Base-by-base conservation (phyloP, 73 alveolate genomes). In the Paramecium primaurelia region DNA sequence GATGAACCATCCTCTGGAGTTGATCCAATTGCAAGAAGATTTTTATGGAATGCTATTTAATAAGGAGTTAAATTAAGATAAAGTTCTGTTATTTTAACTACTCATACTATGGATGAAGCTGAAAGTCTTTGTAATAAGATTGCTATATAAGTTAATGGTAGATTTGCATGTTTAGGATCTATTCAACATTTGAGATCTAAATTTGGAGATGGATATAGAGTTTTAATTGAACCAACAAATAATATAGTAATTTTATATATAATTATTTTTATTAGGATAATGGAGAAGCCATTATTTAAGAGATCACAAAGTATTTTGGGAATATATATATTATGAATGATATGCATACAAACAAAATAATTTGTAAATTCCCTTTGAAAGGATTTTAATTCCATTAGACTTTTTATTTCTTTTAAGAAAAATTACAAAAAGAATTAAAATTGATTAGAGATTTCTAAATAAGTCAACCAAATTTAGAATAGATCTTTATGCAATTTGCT, bases 11-110 rank as follows among this genome's bases (percentile, higher is more conserved):
- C 98, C 3, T 87, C 98, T 6, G 98, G 98, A 37, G 95, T 95
- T 16, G 98, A 95, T 44, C 98, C 98, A 8, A 86, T 94, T 22
- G 96, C 99, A 11, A 96, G 99, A 92, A 71, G 99, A 90, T 97
- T 96, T 95, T 96, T 98, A 99, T 98, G 99, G 99, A 97, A 95
- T 30, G 98, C 98, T 26, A 96, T 98, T 9, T 28, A 87, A 68
- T 73, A 64, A 25, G 86, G 93, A 20, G 86, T 87, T 3, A 87
- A 87, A 32, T 47, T 87, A 16, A 87, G 93, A 42, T 64, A 87
- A 44, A 64, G 88, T 37, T 68, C 93, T 64, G 86, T 87, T 87
- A 64, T 73, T 12, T 28, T 87, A 47, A 87, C 93, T 8, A 87
- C 93, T 8, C 93, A 87, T 36, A 87, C 93, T 38, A 87, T 87